Evolutionary conservation across 2,329 filamentous ascomycete genomes (phyloP), one percentile per base, ranked within the genome.

Genomic region (Curvularia hawaiiensis): DNA sequence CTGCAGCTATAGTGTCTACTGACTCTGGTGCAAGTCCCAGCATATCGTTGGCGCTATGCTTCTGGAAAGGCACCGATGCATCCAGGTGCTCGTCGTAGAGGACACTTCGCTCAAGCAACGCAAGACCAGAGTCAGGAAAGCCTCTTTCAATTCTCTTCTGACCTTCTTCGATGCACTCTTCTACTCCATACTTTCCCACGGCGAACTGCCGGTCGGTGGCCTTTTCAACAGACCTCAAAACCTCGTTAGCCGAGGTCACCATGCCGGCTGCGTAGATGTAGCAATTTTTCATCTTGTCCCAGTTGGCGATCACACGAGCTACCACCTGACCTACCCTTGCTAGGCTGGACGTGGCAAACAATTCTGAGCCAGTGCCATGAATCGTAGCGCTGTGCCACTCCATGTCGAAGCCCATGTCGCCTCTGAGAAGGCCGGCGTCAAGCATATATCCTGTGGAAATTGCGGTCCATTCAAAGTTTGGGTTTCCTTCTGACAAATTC

Each of bases 351-450:
- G 67, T 75, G 14, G 76, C 69, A 54, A 78, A 78, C 0, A 38
- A 43, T 54, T 77, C 75, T 3, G 65, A 63, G 9, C 75, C 76
- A 1, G 61, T 66, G 7, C 76, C 77, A 24, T 75, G 72, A 4
- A 79, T 62, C 1, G 75, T 77, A 1, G 72, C 74, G 52, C 74
- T 77, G 24, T 77, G 71, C 76, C 77, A 78, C 58, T 75, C 63
- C 33, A 79, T 44, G 22, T 78, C 74, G 44, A 78, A 70, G 12
- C 76, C 75, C 38, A 78, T 62, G 30, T 73, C 69, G 11, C 75
- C 75, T 49, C 56, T 71, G 18, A 70, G 58, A 8, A 78, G 65
- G 6, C 59, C 65, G 11, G 63, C 63, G 45, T 77, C 73, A 3
- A 79, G 61, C 10, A 66, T 68, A 30, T 64, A 68, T 2, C 76